phyloP scores from a whole-genome alignment of 371 early-diverging fungal species.

The Smittium culicis region DNA sequence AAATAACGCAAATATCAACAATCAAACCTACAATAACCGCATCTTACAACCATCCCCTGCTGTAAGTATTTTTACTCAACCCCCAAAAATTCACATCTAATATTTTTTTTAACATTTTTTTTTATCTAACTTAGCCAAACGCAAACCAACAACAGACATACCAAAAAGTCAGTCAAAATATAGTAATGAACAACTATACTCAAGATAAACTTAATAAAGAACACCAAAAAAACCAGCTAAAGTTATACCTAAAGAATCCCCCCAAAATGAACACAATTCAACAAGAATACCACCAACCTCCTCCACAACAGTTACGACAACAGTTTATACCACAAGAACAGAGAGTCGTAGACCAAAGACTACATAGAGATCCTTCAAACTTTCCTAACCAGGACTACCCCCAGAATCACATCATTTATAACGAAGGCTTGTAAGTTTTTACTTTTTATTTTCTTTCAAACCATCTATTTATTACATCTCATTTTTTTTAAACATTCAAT shows the following conservation, averaged over 20 bases:
- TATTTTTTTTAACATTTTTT: neutral
- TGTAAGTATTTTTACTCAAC: neutral
- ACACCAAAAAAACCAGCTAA: neutral
- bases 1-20: conserved; percentile 11
- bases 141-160: conserved; percentile 1
- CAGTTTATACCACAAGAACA: neutral
- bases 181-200: neutral
- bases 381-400: neutral
- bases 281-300: neutral
- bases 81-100: neutral
- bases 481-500: neutral
- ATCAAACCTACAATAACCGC: conserved; percentile 18
- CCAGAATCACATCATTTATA: neutral
- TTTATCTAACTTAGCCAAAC: neutral
- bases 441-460: too few relatives aligned
- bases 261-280: neutral
- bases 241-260: neutral
- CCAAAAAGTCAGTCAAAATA: neutral
- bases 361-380: neutral
- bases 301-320: neutral
- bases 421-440: neutral
- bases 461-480: neutral
- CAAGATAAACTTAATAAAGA: neutral
- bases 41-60: conserved; percentile 8
- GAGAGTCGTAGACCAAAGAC: neutral